Base-by-base conservation (phyloP, 1,284 basidiomycete genomes). In the Vanrija sp. region DNA sequence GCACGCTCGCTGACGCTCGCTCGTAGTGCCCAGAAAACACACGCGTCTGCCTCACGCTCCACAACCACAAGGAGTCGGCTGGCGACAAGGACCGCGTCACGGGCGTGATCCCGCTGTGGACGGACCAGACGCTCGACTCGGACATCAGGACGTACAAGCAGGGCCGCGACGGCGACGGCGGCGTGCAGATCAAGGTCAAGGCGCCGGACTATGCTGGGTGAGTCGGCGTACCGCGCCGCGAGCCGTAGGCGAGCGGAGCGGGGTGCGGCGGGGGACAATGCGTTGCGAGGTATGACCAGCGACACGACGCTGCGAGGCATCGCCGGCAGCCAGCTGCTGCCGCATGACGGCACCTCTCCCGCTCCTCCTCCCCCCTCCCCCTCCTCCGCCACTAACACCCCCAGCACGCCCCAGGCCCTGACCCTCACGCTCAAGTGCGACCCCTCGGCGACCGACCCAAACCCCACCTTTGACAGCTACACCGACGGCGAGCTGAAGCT, bases 61-160 rank as follows among this genome's bases (percentile, higher is more conserved):
- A 69, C 31, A 77, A 77, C 50, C 66, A 69, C 53, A 75, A 75
- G 52, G 51, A 61, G 10, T 63, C 62, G 5, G 62, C 68, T 6
- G 55, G 57, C 4, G 68, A 73, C 19, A 57, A 59, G 9, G 66
- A 70, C 20, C 57, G 75, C 39, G 64, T 76, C 7, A 69, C 69
- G 2, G 62, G 69, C 9, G 75, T 76, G 41, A 68, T 76, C 24
- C 72, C 75, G 0, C 51, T 77, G 46, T 76, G 72, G 71, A 50
- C 57, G 5, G 62, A 47, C 1, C 64, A 67, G 12, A 31, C 31
- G 31, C 31, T 31, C 4, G 70, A 69, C 9, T 56, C 54, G 3
- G 62, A 69, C 36, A 51, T 69, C 31, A 56, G 35, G 38, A 48
- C 58, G 8, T 58, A 51, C 14, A 53, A 68, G 2, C 55, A 65